Conservation (phyloP, 2,329 filamentous ascomycete species). For the Epichloe brachyelytri region DNA sequence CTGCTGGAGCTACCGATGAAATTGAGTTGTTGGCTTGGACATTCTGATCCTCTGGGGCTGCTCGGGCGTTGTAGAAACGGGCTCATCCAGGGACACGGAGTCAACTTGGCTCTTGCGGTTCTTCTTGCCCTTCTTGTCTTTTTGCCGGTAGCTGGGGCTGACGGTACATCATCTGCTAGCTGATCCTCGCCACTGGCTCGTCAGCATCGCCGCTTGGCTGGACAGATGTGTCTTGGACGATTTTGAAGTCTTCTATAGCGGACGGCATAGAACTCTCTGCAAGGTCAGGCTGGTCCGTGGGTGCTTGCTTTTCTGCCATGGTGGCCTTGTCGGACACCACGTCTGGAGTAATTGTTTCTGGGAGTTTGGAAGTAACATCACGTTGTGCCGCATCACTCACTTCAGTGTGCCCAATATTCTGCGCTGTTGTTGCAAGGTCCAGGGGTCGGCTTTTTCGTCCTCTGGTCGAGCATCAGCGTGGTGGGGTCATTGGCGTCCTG, state of each 20-base stretch:
- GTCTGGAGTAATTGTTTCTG: not conserved
- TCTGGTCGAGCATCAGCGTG: conserved; percentile 8
- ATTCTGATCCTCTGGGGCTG: not conserved
- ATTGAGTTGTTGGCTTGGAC: not conserved
- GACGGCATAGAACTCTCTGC: conserved; percentile 1
- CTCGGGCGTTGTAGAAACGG: not conserved
- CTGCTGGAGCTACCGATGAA: not conserved
- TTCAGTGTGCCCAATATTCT: conserved; percentile 4
- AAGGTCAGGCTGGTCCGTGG: not conserved
- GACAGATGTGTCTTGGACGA: not conserved
- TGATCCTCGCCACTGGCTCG: conserved; percentile 2
- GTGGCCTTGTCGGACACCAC: not conserved
- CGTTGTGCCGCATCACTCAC: conserved; percentile 2
- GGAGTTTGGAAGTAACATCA: conserved; percentile 2
- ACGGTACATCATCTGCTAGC: conserved; percentile 6
- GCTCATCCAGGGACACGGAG: not conserved
- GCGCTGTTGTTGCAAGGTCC: conserved; percentile 7
- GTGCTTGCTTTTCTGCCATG: not conserved
- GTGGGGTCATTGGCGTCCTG: conserved; percentile 3
- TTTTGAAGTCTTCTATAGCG: not conserved
- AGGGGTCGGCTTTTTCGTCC: conserved; percentile 6
- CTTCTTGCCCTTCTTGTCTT: conserved; percentile 11
- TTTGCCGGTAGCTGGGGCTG: conserved; percentile 7
- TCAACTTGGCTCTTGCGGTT: conserved; percentile 5
- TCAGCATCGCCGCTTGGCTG: conserved; percentile 1